Evolutionary conservation across 2,329 filamentous ascomycete genomes (phyloP), one percentile per base, ranked within the genome.

Genomic region (Neoascochyta sp.): DNA sequence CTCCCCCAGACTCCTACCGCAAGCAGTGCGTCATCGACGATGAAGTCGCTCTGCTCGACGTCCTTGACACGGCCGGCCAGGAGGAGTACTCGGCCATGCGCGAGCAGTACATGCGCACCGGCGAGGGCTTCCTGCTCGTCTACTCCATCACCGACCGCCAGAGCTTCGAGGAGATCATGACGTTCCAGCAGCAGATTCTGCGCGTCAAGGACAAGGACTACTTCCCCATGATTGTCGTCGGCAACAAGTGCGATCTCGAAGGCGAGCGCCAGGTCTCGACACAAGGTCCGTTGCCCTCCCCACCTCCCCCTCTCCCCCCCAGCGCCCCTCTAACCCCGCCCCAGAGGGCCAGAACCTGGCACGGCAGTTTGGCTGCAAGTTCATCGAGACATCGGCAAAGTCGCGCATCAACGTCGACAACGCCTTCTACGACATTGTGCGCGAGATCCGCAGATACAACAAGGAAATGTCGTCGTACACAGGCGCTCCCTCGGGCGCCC

Each of bases 11-110:
- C 64, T 96, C 92, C 43, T 98, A 98, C 76, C 88, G 92, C 73
- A 98, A 98, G 82, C 92, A 96, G 76, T 96, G 92, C 66, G 83
- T 95, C 54, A 94, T 98, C 65, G 92, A 98, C 64, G 92, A 96
- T 54, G 92, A 98, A 70, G 88, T 95, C 50, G 92, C 92, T 29
- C 78, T 98, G 39, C 83, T 98, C 66, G 92, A 98, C 67, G 92
- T 98, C 44, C 82, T 96, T 64, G 92, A 98, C 68, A 98, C 92
- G 32, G 92, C 92, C 43, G 92, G 92, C 39, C 92, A 98, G 68
- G 92, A 98, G 70, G 92, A 98, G 71, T 98, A 96, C 74, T 95
- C 89, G 34, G 92, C 92, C 31, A 96, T 98, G 92, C 79, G 92
- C 62, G 92, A 98, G 73, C 92, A 96, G 71, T 98, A 96, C 76